Base-by-base conservation (phyloP, 257 asterid species). In the Eucommia ulmoides region DNA sequence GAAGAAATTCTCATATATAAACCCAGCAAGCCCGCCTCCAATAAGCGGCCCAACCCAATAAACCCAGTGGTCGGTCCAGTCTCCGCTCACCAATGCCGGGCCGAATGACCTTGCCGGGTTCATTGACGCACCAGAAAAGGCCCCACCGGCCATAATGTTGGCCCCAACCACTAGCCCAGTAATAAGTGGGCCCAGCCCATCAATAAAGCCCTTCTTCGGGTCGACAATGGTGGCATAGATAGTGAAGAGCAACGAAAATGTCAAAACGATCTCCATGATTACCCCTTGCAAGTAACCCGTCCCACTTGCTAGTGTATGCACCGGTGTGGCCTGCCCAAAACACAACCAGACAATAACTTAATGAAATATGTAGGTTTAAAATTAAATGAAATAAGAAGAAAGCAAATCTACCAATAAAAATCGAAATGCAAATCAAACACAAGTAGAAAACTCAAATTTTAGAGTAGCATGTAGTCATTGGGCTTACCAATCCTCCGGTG, bases 61-160 rank as follows among this genome's bases (percentile, higher is more conserved):
- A 38, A 84, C 79, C 95, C 95, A 88, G 15, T 88, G 97, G 23
- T 88, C 85, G 10, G 93, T 80, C 97, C 97, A 88, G 35, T 75
- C 65, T 49, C 97, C 95, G 8, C 89, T 77, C 15, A 88, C 77
- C 22, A 88, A 49, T 6, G 94, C 97, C 0, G 97, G 97, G 20
- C 97, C 95, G 19, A 84, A 88, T 0, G 97, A 88, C 19, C 97
- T 75, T 0, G 95, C 97, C 0, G 97, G 95, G 77, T 88, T 88
- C 97, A 88, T 84, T 15, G 95, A 88, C 19, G 89, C 97, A 7
- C 93, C 97, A 0, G 95, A 84, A 58, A 84, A 84, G 0, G 97
- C 69, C 41, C 97, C 97, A 14, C 93, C 95, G 17, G 93, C 97
- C 97, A 88, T 88, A 24, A 84, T 78, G 42, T 82, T 84, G 20